Base-by-base conservation (phyloP, 768 basidiomycete genomes). In the Suillus brevipes region DNA sequence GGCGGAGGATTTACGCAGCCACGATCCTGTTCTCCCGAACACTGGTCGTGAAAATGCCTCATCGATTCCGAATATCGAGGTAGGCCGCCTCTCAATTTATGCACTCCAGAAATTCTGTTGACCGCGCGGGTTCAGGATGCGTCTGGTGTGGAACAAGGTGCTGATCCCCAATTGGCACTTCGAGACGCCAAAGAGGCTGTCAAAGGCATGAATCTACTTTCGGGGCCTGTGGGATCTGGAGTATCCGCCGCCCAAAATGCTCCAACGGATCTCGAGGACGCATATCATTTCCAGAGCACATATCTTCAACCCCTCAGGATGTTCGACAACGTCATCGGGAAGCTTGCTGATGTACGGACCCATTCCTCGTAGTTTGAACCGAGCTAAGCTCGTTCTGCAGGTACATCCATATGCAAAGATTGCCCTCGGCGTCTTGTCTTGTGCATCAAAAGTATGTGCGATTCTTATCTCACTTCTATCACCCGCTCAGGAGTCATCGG, bases 391-490 rank as follows among this genome's bases (percentile, higher is more conserved):
- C 13, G 2, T 12, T 14, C 6, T 6, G 1, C 7, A 64, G 59
- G 34, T 64, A 3, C 63, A 64, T 13, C 63, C 63, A 1, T 64
- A 60, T 7, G 58, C 58, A 9, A 58, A 58, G 25, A n/a, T 64
- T 7, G 63, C 18, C 25, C 20, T 61, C n/a, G 56, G 40, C 16
- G 10, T 38, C 4, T 8, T 60, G 58, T 31, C 58, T 10, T 18
- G n/a, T 43, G 63, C 58, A 13, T 45, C 57, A 4, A 61, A 43
- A 20, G 63, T n/a, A 36, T 6, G 43, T 49, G 3, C 31, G 4
- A 4, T 4, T 31, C 31, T 31, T 31, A 31, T 31, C 31, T 31
- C 31, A 31, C 0, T 37, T 28, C 36, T 23, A 6, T 31, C n/a
- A 7, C 6, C 6, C 23, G 14, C 14, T 31, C 34, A n/a, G 7